phyloP scores from a whole-genome alignment of 202 grass and related monocot species.

The Dendrocalamus latiflorus region DNA sequence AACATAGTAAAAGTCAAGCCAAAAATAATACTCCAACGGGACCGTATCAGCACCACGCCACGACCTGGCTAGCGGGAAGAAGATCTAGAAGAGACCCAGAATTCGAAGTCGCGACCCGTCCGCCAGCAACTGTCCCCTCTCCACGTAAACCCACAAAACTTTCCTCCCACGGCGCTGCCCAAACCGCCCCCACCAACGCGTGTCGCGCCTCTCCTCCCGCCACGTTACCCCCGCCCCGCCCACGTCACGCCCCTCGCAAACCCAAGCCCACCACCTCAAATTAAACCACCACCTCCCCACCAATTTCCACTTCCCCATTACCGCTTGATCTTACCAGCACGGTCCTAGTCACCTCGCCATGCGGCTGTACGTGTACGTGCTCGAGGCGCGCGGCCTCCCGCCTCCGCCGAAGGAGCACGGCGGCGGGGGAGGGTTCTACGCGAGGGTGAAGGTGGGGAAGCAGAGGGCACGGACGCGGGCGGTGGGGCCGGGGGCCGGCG shows the following conservation, averaged over 20 bases:
- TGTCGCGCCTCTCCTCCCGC: slow-evolving; percentile 7
- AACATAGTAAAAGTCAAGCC: no score
- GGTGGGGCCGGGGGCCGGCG: slow-evolving; percentile 14
- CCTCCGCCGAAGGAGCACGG: no score
- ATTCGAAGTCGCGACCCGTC: neutral
- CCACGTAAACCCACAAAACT: no score
- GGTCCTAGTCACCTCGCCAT: slow-evolving; percentile 19
- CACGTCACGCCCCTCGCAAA: slow-evolving; percentile 8
- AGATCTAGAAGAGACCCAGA: neutral
- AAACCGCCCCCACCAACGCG: neutral
- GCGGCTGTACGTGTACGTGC: slow-evolving; percentile 57
- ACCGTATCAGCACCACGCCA: no score
- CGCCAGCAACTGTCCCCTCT: neutral
- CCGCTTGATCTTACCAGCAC: neutral
- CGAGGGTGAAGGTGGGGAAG: slow-evolving; percentile 57
- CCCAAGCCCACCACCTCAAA: neutral
- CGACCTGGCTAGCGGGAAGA: neutral
- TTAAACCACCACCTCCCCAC: neutral
- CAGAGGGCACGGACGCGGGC: slow-evolving; percentile 51
- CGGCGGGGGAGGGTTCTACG: slow-evolving; percentile 29
- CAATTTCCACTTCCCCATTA: neutral
- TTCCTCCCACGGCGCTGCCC: no score
- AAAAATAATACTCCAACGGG: no score
- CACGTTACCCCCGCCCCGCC: slow-evolving; percentile 3
- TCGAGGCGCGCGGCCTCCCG: slow-evolving; percentile 55